These are phyloP conservation scores for Auriscalpium microsporum DNA, from an alignment of 768 basidiomycete genomes.

Conservation along the genomic window DNA sequence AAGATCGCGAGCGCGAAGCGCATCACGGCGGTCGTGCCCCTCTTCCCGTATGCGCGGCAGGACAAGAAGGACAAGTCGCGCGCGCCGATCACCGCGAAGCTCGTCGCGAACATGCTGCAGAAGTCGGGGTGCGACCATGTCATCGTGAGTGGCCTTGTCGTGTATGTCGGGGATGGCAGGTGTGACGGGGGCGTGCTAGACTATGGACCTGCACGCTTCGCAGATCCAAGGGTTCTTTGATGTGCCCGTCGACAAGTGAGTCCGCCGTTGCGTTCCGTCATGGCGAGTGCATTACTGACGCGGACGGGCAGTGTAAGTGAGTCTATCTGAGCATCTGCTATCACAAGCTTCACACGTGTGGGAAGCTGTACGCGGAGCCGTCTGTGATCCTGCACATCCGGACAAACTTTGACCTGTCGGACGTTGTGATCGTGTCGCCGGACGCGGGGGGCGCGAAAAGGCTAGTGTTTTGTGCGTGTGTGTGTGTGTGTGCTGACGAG, in stretches of 20 bases:
- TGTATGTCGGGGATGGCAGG: background rate
- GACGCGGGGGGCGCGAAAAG: slow-evolving; percentile 98
- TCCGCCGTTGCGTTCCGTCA: slow-evolving; percentile 18
- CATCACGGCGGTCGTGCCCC: slow-evolving; percentile 96
- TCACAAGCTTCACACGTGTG: slow-evolving; percentile 18
- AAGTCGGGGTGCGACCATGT: slow-evolving; percentile 93
- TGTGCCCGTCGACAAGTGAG: slow-evolving; percentile 98
- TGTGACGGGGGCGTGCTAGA: slow-evolving; percentile 35
- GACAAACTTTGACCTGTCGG: slow-evolving; percentile 73
- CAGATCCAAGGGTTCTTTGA: slow-evolving; percentile 99
- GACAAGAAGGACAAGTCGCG: slow-evolving; percentile 99
- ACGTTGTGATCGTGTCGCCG: slow-evolving; percentile 93
- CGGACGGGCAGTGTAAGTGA: slow-evolving; percentile 39
- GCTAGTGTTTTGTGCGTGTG: slow-evolving; percentile 33
- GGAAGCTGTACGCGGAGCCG: slow-evolving; percentile 91
- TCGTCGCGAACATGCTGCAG: slow-evolving; percentile 96
- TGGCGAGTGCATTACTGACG: slow-evolving; percentile 1
- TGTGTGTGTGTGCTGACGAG: background rate
- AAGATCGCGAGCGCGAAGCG: slow-evolving; percentile 98
- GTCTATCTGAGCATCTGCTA: slow-evolving; percentile 4
- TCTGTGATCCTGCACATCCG: slow-evolving; percentile 93
- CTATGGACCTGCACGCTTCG: slow-evolving; percentile 97
- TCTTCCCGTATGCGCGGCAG: slow-evolving; percentile 95
- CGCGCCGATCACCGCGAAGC: slow-evolving; percentile 95
- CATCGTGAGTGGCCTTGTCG: slow-evolving; percentile 53